Evolutionary conservation across 139 green algal genomes (phyloP).

Genomic region (Auxenochlorella pyrenoidosa): DNA sequence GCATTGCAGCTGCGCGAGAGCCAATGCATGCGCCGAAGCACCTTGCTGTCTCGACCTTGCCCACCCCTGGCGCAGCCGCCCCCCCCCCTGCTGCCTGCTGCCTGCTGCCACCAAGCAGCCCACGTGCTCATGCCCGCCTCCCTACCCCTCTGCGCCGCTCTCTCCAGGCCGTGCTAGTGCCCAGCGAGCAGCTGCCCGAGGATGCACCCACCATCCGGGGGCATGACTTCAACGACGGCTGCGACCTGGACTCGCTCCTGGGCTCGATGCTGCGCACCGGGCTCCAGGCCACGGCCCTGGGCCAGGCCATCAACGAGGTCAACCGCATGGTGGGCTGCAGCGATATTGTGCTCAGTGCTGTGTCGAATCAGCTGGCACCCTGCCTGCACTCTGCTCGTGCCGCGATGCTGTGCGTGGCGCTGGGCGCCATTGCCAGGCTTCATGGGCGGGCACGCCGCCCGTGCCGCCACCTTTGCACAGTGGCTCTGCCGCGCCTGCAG

Average conservation of each 20-base stretch:
- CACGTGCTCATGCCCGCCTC: not conserved
- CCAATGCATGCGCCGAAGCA: no score
- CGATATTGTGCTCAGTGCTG: no score
- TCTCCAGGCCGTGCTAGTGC: constrained; percentile 71
- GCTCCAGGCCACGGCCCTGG: constrained; percentile 92
- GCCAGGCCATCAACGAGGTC: constrained; percentile 89
- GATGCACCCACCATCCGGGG: constrained; percentile 61
- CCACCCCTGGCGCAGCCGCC: not conserved
- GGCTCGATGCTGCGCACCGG: constrained; percentile 81
- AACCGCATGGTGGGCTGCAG: constrained; percentile 90
- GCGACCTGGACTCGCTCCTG: constrained; percentile 82
- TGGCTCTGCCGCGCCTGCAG: no score
- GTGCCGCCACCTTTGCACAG: no score
- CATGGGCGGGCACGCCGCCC: not conserved
- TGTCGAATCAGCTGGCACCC: no score
- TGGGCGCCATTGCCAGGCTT: not conserved
- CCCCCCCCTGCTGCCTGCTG: not conserved
- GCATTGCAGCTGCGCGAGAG: no score
- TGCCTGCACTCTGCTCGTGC: no score
- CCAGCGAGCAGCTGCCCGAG: constrained; percentile 64
- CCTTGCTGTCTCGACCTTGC: not conserved
- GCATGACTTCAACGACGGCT: constrained; percentile 86
- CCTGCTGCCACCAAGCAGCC: not conserved
- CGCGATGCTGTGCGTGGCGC: no score
- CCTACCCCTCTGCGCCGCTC: not conserved